Evolutionary conservation across 768 basidiomycete species (phyloP).

Genomic region (Hypholoma sublateritium): DNA sequence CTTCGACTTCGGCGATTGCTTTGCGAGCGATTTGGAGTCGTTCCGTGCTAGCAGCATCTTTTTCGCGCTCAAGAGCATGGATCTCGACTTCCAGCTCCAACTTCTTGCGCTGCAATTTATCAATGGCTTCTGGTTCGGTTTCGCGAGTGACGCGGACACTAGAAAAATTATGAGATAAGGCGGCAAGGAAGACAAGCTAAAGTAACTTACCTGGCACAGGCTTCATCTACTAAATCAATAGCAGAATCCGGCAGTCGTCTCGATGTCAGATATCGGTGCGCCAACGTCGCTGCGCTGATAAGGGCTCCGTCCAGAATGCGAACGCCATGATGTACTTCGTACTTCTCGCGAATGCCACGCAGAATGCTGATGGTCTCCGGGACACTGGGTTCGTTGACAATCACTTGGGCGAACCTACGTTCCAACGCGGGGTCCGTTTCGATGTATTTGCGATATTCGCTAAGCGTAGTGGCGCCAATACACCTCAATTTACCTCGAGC

Average conservation of each 20-base stretch:
- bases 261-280: slow-evolving; percentile 88
- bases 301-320: slow-evolving; percentile 86
- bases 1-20: slow-evolving; percentile 80
- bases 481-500: slow-evolving; percentile 76
- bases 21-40: slow-evolving; percentile 73
- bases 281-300: slow-evolving; percentile 86
- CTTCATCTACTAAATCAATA: slow-evolving; percentile 92
- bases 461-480: slow-evolving; percentile 91
- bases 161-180: neutral
- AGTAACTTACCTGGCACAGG: slow-evolving; percentile 71
- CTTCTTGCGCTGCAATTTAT: slow-evolving; percentile 84
- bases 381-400: slow-evolving; percentile 89
- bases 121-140: slow-evolving; percentile 91
- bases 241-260: slow-evolving; percentile 81
- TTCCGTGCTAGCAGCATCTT: slow-evolving; percentile 86
- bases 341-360: slow-evolving; percentile 92
- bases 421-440: slow-evolving; percentile 92
- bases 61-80: slow-evolving; percentile 91
- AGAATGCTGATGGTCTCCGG: slow-evolving; percentile 91
- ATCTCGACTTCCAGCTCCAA: slow-evolving; percentile 94
- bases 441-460: slow-evolving; percentile 91
- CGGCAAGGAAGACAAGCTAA: neutral
- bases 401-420: slow-evolving; percentile 89
- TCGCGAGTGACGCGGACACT: slow-evolving; percentile 91
- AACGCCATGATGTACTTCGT: slow-evolving; percentile 91